Conservation (phyloP, 148 eudicot species). For the Suaeda aralocaspica region DNA sequence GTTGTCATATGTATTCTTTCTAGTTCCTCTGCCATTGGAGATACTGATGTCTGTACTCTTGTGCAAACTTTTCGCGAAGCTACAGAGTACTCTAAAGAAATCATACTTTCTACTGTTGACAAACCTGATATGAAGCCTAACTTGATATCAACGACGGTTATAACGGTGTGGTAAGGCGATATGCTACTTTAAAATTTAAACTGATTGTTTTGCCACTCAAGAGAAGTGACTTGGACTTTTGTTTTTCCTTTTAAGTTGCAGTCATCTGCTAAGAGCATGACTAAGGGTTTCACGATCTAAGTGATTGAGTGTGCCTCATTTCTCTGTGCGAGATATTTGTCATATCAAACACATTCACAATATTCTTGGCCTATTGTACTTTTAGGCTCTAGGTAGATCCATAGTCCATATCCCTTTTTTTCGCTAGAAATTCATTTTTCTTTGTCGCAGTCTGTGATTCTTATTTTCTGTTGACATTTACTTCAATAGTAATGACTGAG, state of each 20-base stretch:
- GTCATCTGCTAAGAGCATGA: not conserved
- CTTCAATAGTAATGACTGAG: not conserved
- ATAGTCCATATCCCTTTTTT: too few species aligned
- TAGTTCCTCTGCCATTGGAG: conserved; percentile 50
- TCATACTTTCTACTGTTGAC: conserved; percentile 53
- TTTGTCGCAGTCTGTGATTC: too few species aligned
- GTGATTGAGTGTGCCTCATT: too few species aligned
- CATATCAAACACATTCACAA: not conserved
- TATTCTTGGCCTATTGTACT: too few species aligned
- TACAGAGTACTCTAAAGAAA: conserved; percentile 51
- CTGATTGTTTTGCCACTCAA: not conserved
- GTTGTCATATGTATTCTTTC: conserved; percentile 58
- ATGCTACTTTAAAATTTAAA: not conserved
- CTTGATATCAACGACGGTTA: conserved; percentile 48
- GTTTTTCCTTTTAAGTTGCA: not conserved
- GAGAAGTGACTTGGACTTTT: too few species aligned
- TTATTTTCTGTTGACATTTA: not conserved
- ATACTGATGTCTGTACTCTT: conserved; percentile 41
- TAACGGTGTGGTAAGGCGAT: conserved; percentile 59
- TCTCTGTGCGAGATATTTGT: not conserved
- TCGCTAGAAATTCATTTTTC: too few species aligned
- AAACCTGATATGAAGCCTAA: conserved; percentile 59
- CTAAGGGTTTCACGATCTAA: not conserved
- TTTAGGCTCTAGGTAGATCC: too few species aligned
- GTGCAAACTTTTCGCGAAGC: conserved; percentile 47